Conservation (phyloP, 768 basidiomycete genomes). For the Cystobasidium ongulense region DNA sequence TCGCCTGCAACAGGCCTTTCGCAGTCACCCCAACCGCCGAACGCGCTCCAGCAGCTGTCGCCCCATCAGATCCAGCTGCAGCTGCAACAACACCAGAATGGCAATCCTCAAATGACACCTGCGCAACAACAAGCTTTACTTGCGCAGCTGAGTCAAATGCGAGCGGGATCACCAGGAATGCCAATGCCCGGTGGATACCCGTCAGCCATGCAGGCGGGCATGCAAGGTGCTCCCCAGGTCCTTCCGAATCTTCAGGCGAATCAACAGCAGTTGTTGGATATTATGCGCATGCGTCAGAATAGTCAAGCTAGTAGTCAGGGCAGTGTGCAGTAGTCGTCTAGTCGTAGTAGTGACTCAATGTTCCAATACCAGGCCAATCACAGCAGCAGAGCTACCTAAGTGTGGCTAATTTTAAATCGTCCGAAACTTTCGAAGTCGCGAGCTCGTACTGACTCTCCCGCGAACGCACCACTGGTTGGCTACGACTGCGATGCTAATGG, state of each 20-base stretch:
- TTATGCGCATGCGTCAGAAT: constrained; percentile 21
- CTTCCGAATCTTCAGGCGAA: neutral
- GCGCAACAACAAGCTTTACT: constrained; percentile 24
- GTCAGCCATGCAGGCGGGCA: constrained; percentile 8
- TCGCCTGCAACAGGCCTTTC: neutral
- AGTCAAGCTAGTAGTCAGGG: constrained; percentile 28
- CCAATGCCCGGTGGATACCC: constrained; percentile 9
- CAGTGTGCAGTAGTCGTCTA: constrained; percentile 8
- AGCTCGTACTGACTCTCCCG: too few relatives aligned
- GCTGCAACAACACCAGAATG: constrained; percentile 4
- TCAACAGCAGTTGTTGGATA: constrained; percentile 8
- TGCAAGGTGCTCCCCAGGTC: constrained; percentile 17
- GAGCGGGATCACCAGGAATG: constrained; percentile 14
- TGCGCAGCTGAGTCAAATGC: neutral
- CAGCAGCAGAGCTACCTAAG: too few relatives aligned
- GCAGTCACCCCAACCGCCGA: constrained; percentile 40
- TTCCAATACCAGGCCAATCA: too few relatives aligned
- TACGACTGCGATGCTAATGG: too few relatives aligned
- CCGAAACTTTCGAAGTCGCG: too few relatives aligned
- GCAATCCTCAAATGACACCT: constrained; percentile 11
- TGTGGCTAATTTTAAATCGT: too few relatives aligned
- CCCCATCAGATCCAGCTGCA: constrained; percentile 40
- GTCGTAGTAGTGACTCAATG: neutral
- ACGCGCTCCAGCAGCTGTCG: constrained; percentile 40
- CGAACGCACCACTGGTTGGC: too few relatives aligned